A percentile compares a stretch with the other conserved stretches of the same genome.
Conservation (phyloP, 306 rosid genomes). For the Begonia fuchsioides region DNA sequence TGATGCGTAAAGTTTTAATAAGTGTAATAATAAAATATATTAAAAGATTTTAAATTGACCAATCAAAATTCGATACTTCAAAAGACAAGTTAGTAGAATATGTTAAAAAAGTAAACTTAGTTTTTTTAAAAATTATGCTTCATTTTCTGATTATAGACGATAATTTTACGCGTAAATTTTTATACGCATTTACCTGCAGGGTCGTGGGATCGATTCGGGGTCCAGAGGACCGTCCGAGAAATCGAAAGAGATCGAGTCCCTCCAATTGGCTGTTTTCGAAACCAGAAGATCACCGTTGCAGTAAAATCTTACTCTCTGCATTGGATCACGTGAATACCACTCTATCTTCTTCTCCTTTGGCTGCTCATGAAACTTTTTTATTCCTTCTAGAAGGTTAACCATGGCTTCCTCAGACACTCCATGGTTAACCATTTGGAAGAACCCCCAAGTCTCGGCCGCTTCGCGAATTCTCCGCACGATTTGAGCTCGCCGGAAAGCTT, state of each 20-base stretch:
- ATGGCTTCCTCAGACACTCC: constrained; percentile 36
- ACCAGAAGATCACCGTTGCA: constrained; percentile 54
- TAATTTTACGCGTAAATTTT: neutral
- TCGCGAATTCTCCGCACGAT: constrained; percentile 26
- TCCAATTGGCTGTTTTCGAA: constrained; percentile 66
- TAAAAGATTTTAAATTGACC: too few relatives aligned
- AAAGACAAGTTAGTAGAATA: too few relatives aligned
- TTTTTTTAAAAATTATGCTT: neutral
- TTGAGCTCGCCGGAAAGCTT: constrained; percentile 13
- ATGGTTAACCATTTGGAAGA: constrained; percentile 69
- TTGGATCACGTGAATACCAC: constrained; percentile 59
- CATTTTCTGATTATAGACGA: neutral
- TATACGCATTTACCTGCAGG: constrained; percentile 35
- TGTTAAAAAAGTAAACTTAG: too few relatives aligned
- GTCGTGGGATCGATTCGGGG: constrained; percentile 27
- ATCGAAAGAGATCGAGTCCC: constrained; percentile 56
- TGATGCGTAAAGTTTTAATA: too few relatives aligned
- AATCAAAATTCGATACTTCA: too few relatives aligned
- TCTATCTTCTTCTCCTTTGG: constrained; percentile 42
- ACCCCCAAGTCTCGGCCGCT: constrained; percentile 59
- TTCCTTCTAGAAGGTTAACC: constrained; percentile 31
- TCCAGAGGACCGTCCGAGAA: constrained; percentile 45
- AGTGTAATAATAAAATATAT: too few relatives aligned
- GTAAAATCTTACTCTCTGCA: constrained; percentile 33
- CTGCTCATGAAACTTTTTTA: constrained; percentile 48